These are phyloP conservation scores for Circinella minor DNA, from an alignment of 371 early-diverging fungal genomes.

Conservation along the genomic window DNA sequence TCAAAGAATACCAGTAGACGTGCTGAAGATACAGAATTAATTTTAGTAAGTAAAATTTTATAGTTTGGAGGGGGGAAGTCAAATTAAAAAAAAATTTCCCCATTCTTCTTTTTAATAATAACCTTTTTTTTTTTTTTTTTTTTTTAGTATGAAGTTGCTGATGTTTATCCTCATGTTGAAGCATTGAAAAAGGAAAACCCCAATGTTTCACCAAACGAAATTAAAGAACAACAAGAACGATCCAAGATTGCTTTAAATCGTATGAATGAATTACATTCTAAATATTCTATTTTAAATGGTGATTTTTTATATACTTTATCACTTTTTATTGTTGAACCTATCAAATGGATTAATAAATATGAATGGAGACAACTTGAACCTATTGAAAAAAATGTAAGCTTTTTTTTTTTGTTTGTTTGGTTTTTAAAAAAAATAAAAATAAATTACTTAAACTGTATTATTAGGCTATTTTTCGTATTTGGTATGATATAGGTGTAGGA, in stretches of 20 bases:
- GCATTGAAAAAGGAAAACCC: not conserved
- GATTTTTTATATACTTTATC: constrained; percentile 56
- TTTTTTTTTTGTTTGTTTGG: not conserved
- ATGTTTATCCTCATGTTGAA: constrained; percentile 16
- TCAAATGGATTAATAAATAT: constrained; percentile 48
- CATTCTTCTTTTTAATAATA: too few species aligned
- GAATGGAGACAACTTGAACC: constrained; percentile 51
- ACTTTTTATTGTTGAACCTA: constrained; percentile 50
- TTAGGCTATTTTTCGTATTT: constrained; percentile 41
- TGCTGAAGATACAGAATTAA: constrained; percentile 52
- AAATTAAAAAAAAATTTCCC: too few species aligned
- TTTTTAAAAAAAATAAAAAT: too few species aligned
- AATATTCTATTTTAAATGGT: constrained; percentile 53
- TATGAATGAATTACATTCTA: constrained; percentile 56
- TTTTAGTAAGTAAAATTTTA: constrained; percentile 35
- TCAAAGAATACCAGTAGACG: constrained; percentile 35
- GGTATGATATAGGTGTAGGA: constrained; percentile 42
- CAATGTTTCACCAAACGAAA: not conserved
- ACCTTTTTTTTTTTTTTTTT: too few species aligned
- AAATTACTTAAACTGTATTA: not conserved
- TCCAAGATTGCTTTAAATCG: constrained; percentile 35
- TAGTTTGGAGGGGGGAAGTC: too few species aligned
- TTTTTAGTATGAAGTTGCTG: constrained; percentile 5
- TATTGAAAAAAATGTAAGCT: constrained; percentile 46
- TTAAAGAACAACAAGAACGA: constrained; percentile 37